A percentile compares a stretch with the other conserved stretches of the same genome.
These are phyloP conservation scores for Chlorella ohadii DNA, from an alignment of 139 green algal genomes.

Conservation along the genomic window DNA sequence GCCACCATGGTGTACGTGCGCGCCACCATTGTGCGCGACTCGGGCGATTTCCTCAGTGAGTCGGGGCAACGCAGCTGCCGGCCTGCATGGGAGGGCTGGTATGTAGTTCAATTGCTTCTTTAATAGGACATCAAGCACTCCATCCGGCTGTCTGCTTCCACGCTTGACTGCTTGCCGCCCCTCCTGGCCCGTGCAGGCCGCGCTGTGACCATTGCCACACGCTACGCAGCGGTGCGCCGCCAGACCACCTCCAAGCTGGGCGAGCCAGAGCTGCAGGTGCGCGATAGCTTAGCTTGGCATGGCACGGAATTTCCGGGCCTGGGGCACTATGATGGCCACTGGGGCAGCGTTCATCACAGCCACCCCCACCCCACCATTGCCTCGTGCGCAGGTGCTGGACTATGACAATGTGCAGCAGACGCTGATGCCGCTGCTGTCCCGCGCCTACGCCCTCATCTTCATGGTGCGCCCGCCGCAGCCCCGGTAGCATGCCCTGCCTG, in stretches of 20 bases:
- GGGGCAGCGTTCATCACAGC: too few species aligned
- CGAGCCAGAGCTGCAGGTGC: constrained; percentile 81
- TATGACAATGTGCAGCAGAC: constrained; percentile 89
- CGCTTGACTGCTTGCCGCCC: too few species aligned
- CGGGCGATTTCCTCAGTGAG: constrained; percentile 68
- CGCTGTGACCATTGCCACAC: constrained; percentile 87
- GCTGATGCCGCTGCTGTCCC: constrained; percentile 86
- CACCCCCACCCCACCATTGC: too few species aligned
- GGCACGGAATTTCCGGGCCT: too few species aligned
- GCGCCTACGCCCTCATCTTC: constrained; percentile 90
- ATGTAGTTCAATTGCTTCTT: too few species aligned
- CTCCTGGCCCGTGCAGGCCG: too few species aligned
- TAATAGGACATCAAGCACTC: too few species aligned
- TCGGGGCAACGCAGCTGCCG: too few species aligned
- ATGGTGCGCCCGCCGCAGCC: constrained; percentile 64
- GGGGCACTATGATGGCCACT: too few species aligned
- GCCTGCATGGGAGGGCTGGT: too few species aligned
- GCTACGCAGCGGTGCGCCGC: constrained; percentile 86
- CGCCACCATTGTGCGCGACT: constrained; percentile 83
- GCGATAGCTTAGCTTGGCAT: neutral
- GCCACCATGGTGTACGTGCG: constrained; percentile 95
- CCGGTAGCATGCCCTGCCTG: too few species aligned
- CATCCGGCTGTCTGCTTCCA: too few species aligned
- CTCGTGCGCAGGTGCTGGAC: constrained; percentile 95
- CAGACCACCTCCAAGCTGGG: constrained; percentile 78